Evolutionary conservation across 2,329 filamentous ascomycete species (phyloP).

Genomic region (Tolypocladium ovalisporum): DNA sequence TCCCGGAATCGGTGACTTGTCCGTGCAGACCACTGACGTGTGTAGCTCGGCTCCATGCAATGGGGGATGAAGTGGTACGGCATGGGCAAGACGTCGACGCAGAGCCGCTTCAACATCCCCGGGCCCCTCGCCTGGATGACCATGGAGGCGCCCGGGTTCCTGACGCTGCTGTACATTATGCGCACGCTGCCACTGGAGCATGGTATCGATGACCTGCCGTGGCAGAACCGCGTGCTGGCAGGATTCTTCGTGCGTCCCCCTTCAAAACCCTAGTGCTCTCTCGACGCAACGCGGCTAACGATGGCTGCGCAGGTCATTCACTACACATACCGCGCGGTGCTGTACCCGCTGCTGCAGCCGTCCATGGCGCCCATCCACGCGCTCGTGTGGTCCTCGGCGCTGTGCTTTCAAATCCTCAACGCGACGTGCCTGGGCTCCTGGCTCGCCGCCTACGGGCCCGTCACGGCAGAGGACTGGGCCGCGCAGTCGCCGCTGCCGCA

Average conservation of each 20-base stretch:
- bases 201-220: conserved; percentile 52
- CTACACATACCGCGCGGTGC: conserved; percentile 80
- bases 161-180: conserved; percentile 73
- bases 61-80: conserved; percentile 74
- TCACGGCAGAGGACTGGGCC: conserved; percentile 41
- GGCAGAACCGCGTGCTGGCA: conserved; percentile 68
- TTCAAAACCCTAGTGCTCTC: neutral
- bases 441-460: conserved; percentile 70
- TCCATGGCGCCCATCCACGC: conserved; percentile 86
- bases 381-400: conserved; percentile 51
- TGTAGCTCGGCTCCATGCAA: conserved; percentile 60
- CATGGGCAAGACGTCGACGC: conserved; percentile 80
- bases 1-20: conserved; percentile 3
- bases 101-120: conserved; percentile 71
- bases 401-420: conserved; percentile 72
- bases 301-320: conserved; percentile 51
- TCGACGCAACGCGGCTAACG: neutral
- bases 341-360: conserved; percentile 74
- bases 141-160: conserved; percentile 75
- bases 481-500: conserved; percentile 27
- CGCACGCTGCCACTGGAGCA: conserved; percentile 49
- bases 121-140: conserved; percentile 78
- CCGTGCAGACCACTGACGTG: conserved; percentile 1
- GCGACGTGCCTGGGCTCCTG: conserved; percentile 68
- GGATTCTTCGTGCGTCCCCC: conserved; percentile 46